Evolutionary conservation across 2,329 filamentous ascomycete species (phyloP).

Genomic region (Botrytis sinoallii): DNA sequence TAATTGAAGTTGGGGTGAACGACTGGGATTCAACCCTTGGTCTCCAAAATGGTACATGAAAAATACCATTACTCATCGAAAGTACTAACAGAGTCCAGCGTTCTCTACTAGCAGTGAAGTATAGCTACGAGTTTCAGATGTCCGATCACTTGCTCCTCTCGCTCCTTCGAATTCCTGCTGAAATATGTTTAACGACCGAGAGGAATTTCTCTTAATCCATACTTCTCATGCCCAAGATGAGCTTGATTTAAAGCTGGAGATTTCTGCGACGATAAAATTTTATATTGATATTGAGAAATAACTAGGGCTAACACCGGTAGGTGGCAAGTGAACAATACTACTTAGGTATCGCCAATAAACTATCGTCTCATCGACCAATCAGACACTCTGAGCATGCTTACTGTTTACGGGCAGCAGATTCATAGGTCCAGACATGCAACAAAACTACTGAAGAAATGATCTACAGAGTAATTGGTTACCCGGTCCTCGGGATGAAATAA

Average conservation of each 20-base stretch:
- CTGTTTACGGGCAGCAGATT: neutral
- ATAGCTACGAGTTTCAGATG: neutral
- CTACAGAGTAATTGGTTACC: neutral
- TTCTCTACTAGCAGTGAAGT: no score
- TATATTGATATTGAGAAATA: no score
- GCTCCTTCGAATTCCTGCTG: neutral
- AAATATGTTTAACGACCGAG: neutral
- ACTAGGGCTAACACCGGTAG: neutral
- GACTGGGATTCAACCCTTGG: rapidly evolving
- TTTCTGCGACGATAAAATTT: neutral
- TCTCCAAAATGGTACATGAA: rapidly evolving
- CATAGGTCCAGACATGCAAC: neutral
- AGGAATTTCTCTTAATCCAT: neutral
- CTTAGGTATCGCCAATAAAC: neutral
- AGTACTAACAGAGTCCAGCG: no score
- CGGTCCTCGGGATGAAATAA: neutral
- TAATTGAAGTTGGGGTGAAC: neutral
- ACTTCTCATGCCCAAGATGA: neutral
- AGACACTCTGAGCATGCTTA: neutral
- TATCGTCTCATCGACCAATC: neutral
- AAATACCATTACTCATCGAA: neutral
- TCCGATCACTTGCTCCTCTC: no score
- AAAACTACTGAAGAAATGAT: neutral
- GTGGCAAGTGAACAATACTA: neutral
- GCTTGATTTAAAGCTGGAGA: neutral